These are phyloP conservation scores for Biancaea sappan DNA, from an alignment of 306 rosid species.

Conservation along the genomic window DNA sequence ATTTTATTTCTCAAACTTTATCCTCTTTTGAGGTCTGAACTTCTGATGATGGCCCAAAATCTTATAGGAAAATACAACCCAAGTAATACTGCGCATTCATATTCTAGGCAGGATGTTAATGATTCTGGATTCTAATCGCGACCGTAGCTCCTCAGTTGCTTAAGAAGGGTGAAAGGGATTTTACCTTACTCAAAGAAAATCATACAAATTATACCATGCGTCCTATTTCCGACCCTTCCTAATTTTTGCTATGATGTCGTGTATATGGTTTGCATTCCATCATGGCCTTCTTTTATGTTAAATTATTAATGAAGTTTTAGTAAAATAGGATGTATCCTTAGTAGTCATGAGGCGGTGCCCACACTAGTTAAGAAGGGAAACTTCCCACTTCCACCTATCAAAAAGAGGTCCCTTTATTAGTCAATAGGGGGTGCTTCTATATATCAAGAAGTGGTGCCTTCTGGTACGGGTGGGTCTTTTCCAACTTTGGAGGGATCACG, in stretches of 20 bases:
- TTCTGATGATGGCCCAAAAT: neutral
- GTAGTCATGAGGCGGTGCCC: too few species aligned
- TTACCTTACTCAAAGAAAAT: neutral
- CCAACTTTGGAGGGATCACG: too few species aligned
- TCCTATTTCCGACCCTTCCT: neutral
- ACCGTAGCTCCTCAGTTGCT: neutral
- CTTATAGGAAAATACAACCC: neutral
- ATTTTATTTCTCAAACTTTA: neutral
- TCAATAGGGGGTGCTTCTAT: too few species aligned
- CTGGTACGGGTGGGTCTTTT: too few species aligned
- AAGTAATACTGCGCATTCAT: neutral
- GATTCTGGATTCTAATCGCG: neutral
- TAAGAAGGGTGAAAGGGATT: neutral
- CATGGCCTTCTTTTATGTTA: too few species aligned
- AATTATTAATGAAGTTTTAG: too few species aligned
- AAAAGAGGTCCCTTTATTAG: too few species aligned
- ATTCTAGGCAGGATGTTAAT: neutral
- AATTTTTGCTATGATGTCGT: neutral
- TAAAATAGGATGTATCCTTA: too few species aligned
- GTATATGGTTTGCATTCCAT: neutral
- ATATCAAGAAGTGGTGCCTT: too few species aligned
- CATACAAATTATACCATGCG: neutral
- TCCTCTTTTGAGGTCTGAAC: neutral
- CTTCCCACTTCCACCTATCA: too few species aligned
- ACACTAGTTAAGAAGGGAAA: too few species aligned